These are phyloP conservation scores for Danielozyma ontarioensis DNA, from an alignment of 805 yeast genomes.

Conservation along the genomic window DNA sequence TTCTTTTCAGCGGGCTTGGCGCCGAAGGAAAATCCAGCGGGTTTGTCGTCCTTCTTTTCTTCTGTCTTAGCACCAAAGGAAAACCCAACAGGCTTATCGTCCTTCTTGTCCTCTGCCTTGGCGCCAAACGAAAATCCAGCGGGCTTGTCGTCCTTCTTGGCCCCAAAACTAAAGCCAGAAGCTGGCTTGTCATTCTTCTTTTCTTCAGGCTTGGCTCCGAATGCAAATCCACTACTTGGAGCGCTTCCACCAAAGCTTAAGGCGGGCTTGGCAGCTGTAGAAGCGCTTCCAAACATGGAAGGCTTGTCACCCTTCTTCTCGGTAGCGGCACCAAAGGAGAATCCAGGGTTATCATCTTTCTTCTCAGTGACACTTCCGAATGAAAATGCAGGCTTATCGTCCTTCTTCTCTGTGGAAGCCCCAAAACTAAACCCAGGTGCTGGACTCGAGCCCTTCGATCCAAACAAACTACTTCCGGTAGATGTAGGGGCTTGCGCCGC, in stretches of 20 bases:
- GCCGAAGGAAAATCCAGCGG: conserved; percentile 11
- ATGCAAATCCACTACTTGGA: neutral
- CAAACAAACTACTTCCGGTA: conserved; percentile 4
- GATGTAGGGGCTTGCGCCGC: conserved; percentile 1
- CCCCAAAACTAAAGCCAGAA: conserved; percentile 2
- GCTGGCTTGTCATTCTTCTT: conserved; percentile 4
- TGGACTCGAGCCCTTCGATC: conserved; percentile 1
- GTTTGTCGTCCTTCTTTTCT: conserved; percentile 8
- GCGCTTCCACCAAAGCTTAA: neutral
- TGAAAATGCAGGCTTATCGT: conserved; percentile 11
- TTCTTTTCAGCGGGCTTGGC: conserved; percentile 16
- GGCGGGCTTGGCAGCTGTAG: neutral
- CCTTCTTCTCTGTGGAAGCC: conserved; percentile 7
- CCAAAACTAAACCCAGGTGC: no score
- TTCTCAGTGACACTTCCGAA: conserved; percentile 1
- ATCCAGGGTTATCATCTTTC: neutral
- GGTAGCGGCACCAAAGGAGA: conserved; percentile 1
- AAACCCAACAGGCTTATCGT: conserved; percentile 1
- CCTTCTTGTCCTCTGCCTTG: conserved; percentile 2
- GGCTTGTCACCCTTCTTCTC: neutral
- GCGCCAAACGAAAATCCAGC: conserved; percentile 7
- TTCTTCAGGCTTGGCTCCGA: conserved; percentile 5
- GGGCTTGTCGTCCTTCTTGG: conserved; percentile 5
- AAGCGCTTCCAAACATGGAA: conserved; percentile 1
- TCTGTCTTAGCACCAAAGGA: conserved; percentile 7